A percentile compares a stretch with the other conserved stretches of the same genome.
Conservation (phyloP, 345 rosid genomes). For the Eutrema japonicum region DNA sequence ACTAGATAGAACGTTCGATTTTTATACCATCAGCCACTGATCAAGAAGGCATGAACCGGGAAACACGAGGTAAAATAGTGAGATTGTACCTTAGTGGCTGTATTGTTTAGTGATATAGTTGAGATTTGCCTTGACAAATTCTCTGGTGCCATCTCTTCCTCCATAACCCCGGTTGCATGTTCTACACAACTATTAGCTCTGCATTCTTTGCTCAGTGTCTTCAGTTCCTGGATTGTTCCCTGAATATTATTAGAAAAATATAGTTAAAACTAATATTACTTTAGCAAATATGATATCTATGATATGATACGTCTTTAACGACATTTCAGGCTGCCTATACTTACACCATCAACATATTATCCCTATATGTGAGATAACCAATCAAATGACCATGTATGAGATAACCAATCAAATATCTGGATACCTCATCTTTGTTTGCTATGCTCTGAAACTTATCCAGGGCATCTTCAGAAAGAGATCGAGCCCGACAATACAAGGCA, state of each 20-base stretch:
- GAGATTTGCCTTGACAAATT: constrained; percentile 79
- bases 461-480: constrained; percentile 79
- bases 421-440: constrained; percentile 58
- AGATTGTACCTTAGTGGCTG: constrained; percentile 64
- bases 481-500: constrained; percentile 70
- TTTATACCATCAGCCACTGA: too few relatives aligned
- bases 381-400: constrained; percentile 11
- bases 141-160: constrained; percentile 78
- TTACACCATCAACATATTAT: constrained; percentile 15
- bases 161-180: constrained; percentile 86
- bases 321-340: neutral
- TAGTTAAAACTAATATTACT: neutral
- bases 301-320: neutral
- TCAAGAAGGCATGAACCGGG: too few relatives aligned
- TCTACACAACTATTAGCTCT: constrained; percentile 90
- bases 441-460: constrained; percentile 52
- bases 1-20: too few relatives aligned
- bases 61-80: too few relatives aligned
- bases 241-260: constrained; percentile 30
- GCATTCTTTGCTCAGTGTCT: constrained; percentile 63
- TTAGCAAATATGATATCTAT: neutral
- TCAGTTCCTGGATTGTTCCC: constrained; percentile 66
- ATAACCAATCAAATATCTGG: constrained; percentile 3
- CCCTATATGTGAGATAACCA: constrained; percentile 1
- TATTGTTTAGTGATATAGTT: constrained; percentile 62